Conservation (phyloP, 164 flowering plant genomes). For the grape (Vitis vinifera) region DNA sequence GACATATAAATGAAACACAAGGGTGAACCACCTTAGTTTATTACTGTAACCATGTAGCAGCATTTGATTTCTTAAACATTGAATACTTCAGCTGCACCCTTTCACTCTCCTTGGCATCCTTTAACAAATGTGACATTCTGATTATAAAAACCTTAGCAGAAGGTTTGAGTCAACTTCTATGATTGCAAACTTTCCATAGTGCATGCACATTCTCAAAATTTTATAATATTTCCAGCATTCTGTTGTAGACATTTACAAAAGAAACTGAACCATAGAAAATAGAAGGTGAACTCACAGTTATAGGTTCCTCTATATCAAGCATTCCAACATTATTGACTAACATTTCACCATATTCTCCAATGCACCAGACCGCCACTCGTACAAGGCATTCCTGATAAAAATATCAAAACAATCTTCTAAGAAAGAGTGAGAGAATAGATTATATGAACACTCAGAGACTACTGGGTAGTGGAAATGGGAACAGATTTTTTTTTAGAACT, state of each 20-base stretch:
- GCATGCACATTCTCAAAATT: neutral
- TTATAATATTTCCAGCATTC: neutral
- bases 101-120: no score
- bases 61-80: no score
- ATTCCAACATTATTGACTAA: conserved; percentile 72
- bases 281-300: conserved; percentile 63
- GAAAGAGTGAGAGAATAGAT: no score
- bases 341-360: conserved; percentile 98
- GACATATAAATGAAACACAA: neutral
- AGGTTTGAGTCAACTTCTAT: neutral
- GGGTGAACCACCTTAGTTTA: neutral
- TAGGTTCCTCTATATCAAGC: conserved; percentile 83
- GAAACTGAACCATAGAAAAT: neutral
- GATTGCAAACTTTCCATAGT: neutral
- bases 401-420: neutral
- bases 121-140: no score
- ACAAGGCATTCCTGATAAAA: conserved; percentile 81
- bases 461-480: no score
- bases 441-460: no score
- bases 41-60: no score
- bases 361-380: conserved; percentile 96
- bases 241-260: neutral
- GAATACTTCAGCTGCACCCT: no score
- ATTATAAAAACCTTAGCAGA: neutral
- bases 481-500: no score